Percentiles rank a stretch among this genome's conserved stretches.
Evolutionary conservation across 371 early-diverging fungal genomes (phyloP).

Genomic region (Mucor piriformis): DNA sequence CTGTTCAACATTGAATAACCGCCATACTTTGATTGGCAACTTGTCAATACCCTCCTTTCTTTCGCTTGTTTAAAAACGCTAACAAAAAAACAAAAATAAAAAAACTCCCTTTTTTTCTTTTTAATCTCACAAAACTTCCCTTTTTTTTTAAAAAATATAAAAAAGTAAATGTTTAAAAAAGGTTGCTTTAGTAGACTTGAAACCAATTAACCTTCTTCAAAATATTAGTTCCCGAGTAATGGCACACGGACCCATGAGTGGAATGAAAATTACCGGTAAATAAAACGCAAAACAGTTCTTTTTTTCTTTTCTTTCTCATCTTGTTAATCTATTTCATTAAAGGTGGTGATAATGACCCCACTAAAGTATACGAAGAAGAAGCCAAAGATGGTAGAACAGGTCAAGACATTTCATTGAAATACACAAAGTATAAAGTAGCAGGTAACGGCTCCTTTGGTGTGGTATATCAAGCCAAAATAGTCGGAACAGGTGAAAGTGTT

Average conservation of each 20-base stretch:
- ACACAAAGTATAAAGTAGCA: slow-evolving; percentile 86
- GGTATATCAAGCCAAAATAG: slow-evolving; percentile 92
- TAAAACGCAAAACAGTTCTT: background rate
- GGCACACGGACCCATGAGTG: slow-evolving; percentile 39
- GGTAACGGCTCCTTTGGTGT: slow-evolving; percentile 98
- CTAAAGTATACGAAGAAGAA: slow-evolving; percentile 45
- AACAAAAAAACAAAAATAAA: too few relatives aligned
- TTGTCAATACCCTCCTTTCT: too few relatives aligned
- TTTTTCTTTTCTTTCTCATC: background rate
- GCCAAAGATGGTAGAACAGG: slow-evolving; percentile 88
- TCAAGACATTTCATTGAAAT: slow-evolving; percentile 78
- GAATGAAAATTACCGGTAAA: slow-evolving; percentile 33
- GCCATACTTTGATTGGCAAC: slow-evolving; percentile 3
- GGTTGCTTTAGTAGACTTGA: too few relatives aligned
- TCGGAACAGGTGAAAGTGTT: slow-evolving; percentile 74
- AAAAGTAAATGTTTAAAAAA: too few relatives aligned
- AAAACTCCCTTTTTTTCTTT: too few relatives aligned
- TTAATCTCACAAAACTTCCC: too few relatives aligned
- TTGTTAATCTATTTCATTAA: too few relatives aligned
- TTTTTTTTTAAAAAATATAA: too few relatives aligned
- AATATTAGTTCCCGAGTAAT: slow-evolving; percentile 21
- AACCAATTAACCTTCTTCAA: too few relatives aligned
- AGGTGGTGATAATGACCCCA: slow-evolving; percentile 30
- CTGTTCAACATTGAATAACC: background rate
- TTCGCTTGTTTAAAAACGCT: too few relatives aligned